Percentiles rank a stretch among this genome's conserved stretches.
Evolutionary conservation across 108 stramenopile species (phyloP).

Genomic region (Aureococcus anophagefferens): DNA sequence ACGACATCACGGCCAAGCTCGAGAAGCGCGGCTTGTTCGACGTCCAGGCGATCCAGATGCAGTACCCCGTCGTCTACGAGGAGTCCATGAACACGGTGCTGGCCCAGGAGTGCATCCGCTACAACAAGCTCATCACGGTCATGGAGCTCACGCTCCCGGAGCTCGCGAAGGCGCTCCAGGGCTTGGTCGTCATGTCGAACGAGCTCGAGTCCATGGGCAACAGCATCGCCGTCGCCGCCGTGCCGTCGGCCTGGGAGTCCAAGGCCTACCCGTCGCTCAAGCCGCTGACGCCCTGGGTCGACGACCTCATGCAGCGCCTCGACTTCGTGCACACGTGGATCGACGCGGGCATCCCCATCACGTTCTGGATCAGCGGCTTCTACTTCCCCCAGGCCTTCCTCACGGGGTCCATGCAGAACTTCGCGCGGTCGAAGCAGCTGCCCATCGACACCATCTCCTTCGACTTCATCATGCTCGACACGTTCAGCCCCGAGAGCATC

Average conservation of each 20-base stretch:
- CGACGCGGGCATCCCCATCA: conserved; percentile 27
- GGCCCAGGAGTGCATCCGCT: conserved; percentile 47
- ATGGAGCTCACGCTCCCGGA: conserved; percentile 33
- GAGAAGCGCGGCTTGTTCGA: conserved; percentile 3
- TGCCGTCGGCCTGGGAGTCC: conserved; percentile 40
- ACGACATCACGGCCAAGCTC: neutral
- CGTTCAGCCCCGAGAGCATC: conserved; percentile 17
- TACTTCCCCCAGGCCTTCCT: conserved; percentile 54
- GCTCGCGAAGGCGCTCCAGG: conserved; percentile 40
- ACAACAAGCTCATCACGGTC: conserved; percentile 37
- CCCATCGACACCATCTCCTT: conserved; percentile 51
- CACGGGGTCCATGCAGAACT: conserved; percentile 50
- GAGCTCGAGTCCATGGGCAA: conserved; percentile 43
- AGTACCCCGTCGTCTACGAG: conserved; percentile 42
- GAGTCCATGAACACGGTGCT: conserved; percentile 56
- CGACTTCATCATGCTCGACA: conserved; percentile 29
- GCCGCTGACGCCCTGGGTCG: conserved; percentile 37
- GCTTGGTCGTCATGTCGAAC: conserved; percentile 49
- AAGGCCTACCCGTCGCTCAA: conserved; percentile 46
- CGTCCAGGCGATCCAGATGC: conserved; percentile 14
- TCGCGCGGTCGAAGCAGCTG: conserved; percentile 26
- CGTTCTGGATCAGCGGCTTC: conserved; percentile 50
- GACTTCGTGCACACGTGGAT: conserved; percentile 36
- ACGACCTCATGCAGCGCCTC: conserved; percentile 34
- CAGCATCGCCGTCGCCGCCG: conserved; percentile 28